These are phyloP conservation scores for Salvia splendens DNA, from an alignment of 257 asterid genomes.

Conservation along the genomic window DNA sequence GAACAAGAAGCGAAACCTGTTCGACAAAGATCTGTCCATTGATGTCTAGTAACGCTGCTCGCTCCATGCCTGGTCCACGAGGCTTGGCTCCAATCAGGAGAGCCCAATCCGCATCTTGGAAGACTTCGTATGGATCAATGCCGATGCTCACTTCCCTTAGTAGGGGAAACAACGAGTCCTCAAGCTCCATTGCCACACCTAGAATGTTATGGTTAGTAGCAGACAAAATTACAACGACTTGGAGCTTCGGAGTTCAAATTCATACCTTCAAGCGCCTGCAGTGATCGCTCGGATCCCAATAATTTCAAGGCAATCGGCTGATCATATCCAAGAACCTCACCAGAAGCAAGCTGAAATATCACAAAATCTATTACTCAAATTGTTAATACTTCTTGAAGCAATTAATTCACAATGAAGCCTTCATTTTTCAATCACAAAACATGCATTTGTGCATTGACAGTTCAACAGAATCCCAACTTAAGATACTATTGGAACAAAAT, in stretches of 20 bases:
- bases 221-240: too few relatives aligned
- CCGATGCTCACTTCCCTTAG: constrained; percentile 95
- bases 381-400: neutral
- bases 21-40: constrained; percentile 88
- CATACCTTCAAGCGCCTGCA: constrained; percentile 95
- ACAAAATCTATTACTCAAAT: constrained; percentile 4
- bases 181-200: constrained; percentile 99
- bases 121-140: constrained; percentile 87
- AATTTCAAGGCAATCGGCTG: constrained; percentile 87
- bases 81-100: constrained; percentile 98
- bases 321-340: constrained; percentile 88
- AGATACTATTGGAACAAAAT: neutral
- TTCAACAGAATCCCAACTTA: neutral
- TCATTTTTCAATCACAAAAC: neutral
- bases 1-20: constrained; percentile 51
- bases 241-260: neutral
- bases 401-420: neutral
- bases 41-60: constrained; percentile 85
- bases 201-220: constrained; percentile 16
- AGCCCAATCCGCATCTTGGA: constrained; percentile 97
- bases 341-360: constrained; percentile 66
- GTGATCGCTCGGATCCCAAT: constrained; percentile 88
- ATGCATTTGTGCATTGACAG: neutral
- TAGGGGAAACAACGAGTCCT: constrained; percentile 90
- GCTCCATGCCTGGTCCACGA: constrained; percentile 98